Base-by-base conservation (phyloP, 176 grass and related monocot species). In the Rhipidocladum racemiflorum region DNA sequence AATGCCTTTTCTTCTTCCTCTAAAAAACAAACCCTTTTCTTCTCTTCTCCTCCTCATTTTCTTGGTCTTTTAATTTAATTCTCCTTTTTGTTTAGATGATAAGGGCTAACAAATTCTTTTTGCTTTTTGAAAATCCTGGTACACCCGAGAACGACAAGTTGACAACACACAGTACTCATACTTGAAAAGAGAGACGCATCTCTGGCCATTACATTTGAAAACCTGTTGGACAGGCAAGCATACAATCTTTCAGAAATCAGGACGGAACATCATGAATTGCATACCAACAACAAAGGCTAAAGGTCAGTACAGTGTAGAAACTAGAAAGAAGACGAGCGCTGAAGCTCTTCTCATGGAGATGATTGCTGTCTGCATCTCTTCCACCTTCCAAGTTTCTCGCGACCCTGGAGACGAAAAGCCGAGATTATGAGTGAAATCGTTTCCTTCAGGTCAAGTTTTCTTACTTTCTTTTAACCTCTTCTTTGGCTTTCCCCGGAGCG, bases 331-430 rank as follows among this genome's bases (percentile, higher is more conserved):
- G 1, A 30, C 7, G 3, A 4, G 17, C 18, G n/a, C 25, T 51
- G 44, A 32, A 61, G 24, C 40, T 17, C 51, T 82, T 67, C 32
- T 95, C 79, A 88, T 7, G 90, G 51, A 70, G 82, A 84, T 75
- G 93, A 88, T 76, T 38, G 79, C 3, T 23, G 57, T 23, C 3
- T 29, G 53, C 25, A 64, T 79, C 82, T 92, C 65, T 88, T 95
- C 93, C 90, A 95, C 81, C 88, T 84, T 54, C 83, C 93, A 57
- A 95, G 79, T 81, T 90, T 95, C 70, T 95, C 90, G 1, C 61
- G 61, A 14, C 93, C 90, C 93, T 95, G 77, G 14, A 81, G n/a
- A n/a, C n/a, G n/a, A n/a, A n/a, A n/a, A n/a, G n/a, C n/a, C n/a
- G n/a, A n/a, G n/a, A n/a, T n/a, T n/a, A n/a, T n/a, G n/a, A n/a